Evolutionary conservation across 768 basidiomycete species (phyloP), one percentile per base, ranked within the genome.

Genomic region (Naganishia onofrii): DNA sequence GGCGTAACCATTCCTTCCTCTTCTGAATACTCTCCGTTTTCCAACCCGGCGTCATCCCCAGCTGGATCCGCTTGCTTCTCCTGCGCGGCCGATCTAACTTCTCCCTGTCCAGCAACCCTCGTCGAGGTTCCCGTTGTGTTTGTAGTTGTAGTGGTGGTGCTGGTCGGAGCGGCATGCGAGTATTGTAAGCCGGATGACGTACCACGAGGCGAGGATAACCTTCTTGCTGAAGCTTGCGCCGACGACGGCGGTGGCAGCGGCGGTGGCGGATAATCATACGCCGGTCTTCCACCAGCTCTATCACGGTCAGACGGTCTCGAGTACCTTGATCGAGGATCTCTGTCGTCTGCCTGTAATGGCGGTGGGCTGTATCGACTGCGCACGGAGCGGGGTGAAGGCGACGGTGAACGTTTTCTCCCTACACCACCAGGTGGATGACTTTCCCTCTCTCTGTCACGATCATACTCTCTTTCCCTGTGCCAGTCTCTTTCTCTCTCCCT

Each of bases 1-100:
- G 60, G 60, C 5, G 60, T 63, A 7, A 63, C 60, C 60, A 63
- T 63, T 19, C 60, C 60, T 19, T 63, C 60, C 21, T 63, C 60
- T 26, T 63, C 60, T 13, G 60, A 63, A 58, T 58, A 58, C 57
- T 58, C 57, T 21, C 57, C 57, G 19, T 32, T 58, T 34, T 58
- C 57, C 13, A 36, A 36, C 19, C 8, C 60, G 7, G 19, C 60
- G 12, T 26, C 57, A 17, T 23, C 34, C 23, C 2, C 31, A 32
- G 4, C 29, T 32, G 42, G 5, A 42, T 8, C 2, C 42, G 42
- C 9, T 15, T 51, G n/a, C 48, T 21, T 26, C 21, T 23, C 48
- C 21, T 51, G 34, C 34, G 4, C 6, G 6, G 34, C 34, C 34
- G 34, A 36, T 46, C 15, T 15, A 8, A 15, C 17, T 46, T 21